A percentile compares a stretch with the other conserved stretches of the same genome.
Conservation (phyloP, 2,329 filamentous ascomycete genomes). For the Aulographum hederae region DNA sequence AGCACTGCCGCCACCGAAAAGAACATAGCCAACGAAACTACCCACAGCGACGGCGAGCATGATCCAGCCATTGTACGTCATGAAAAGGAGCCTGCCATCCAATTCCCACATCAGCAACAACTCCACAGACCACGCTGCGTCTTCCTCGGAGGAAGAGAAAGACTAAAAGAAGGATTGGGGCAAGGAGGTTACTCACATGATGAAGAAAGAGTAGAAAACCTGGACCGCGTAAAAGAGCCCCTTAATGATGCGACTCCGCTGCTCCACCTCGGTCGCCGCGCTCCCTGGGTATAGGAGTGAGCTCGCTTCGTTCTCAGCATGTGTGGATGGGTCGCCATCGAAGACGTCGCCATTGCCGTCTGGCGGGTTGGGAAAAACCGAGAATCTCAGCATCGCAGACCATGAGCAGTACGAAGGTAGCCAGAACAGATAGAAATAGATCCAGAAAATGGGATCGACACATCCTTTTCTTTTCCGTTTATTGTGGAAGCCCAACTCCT, state of each 20-base stretch:
- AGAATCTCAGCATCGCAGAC: not conserved
- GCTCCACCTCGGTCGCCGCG: conserved; percentile 40
- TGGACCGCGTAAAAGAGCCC: conserved; percentile 74
- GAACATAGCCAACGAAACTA: conserved; percentile 71
- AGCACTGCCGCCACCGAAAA: conserved; percentile 55
- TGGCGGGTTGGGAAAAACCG: not conserved
- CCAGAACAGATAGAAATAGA: not conserved
- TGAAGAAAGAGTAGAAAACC: conserved; percentile 98
- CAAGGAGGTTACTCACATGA: conserved; percentile 78
- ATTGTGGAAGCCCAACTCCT: too few relatives aligned
- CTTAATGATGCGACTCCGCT: conserved; percentile 60
- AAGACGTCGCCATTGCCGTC: too few relatives aligned
- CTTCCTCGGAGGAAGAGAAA: not conserved
- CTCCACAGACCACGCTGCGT: not conserved
- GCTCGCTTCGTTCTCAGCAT: conserved; percentile 31
- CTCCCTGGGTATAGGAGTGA: conserved; percentile 63
- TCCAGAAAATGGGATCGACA: too few relatives aligned
- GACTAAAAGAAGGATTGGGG: not conserved
- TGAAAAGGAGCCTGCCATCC: conserved; percentile 94
- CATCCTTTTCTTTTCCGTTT: too few relatives aligned
- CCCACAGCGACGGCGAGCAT: conserved; percentile 85
- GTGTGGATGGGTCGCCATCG: too few relatives aligned
- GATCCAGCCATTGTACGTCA: conserved; percentile 99
- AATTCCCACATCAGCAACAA: not conserved
- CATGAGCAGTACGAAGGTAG: not conserved